Evolutionary conservation across 106 monocot species (phyloP).

Genomic region (Xerophyta viscosa): DNA sequence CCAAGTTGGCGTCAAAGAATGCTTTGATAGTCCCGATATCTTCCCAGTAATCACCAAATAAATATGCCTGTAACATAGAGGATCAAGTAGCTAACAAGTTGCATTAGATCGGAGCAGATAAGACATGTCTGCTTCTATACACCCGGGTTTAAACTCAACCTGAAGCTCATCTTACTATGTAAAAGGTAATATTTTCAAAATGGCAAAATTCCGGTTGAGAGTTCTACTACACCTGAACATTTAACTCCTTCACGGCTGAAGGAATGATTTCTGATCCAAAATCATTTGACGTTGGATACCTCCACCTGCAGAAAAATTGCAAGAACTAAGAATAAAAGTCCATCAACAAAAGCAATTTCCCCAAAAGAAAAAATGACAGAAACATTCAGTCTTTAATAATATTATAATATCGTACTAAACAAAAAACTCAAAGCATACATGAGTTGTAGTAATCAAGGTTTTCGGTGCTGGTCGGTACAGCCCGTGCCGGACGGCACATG

Average conservation of each 20-base stretch:
- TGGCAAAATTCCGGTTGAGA: neutral
- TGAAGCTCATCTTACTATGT: neutral
- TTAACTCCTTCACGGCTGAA: constrained; percentile 63
- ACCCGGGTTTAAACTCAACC: neutral
- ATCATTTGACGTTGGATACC: constrained; percentile 73
- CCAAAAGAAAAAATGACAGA: too few relatives aligned
- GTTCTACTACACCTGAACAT: constrained; percentile 52
- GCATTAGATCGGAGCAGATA: neutral
- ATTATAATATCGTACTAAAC: too few relatives aligned
- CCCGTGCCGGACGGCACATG: too few relatives aligned
- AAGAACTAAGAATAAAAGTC: neutral
- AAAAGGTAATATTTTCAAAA: neutral
- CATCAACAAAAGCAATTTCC: neutral
- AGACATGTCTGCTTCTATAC: too few relatives aligned
- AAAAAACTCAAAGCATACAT: too few relatives aligned
- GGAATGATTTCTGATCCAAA: constrained; percentile 98
- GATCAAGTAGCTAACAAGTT: neutral
- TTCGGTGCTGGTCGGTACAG: too few relatives aligned
- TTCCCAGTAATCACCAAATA: constrained; percentile 92
- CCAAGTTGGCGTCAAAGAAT: constrained; percentile 87
- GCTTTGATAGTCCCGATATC: constrained; percentile 87
- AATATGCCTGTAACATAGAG: constrained; percentile 45
- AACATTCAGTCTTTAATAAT: too few relatives aligned
- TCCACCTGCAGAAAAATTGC: constrained; percentile 41
- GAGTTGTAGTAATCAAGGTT: too few relatives aligned